Conservation (phyloP, 768 basidiomycete species). For the Strobilomyces dryophilus region DNA sequence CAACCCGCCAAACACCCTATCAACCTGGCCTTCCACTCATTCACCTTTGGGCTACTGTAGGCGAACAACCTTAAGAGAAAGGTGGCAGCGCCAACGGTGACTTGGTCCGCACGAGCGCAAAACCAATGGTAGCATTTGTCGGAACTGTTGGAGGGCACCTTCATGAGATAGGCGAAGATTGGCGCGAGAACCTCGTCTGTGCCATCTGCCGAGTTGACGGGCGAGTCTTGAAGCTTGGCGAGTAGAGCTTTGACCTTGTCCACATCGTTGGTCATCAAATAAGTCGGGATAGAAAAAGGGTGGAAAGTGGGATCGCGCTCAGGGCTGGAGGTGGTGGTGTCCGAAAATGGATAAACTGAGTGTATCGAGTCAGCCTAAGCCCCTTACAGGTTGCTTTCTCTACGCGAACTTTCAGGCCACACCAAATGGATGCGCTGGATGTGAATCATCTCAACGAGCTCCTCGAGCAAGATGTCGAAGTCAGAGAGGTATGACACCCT, state of each 20-base stretch:
- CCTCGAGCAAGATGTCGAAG: slow-evolving; percentile 59
- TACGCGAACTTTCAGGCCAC: too few species aligned
- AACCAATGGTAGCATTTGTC: slow-evolving; percentile 70
- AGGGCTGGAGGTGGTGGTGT: neutral
- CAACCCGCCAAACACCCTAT: slow-evolving; percentile 58
- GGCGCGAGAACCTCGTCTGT: slow-evolving; percentile 45
- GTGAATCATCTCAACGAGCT: slow-evolving; percentile 54
- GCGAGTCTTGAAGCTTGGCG: slow-evolving; percentile 50
- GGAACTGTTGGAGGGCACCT: slow-evolving; percentile 33
- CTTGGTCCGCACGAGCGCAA: slow-evolving; percentile 56
- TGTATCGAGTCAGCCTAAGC: slow-evolving; percentile 1
- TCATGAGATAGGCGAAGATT: slow-evolving; percentile 54
- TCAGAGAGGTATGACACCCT: slow-evolving; percentile 52
- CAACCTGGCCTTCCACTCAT: slow-evolving; percentile 59
- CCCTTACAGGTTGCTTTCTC: too few species aligned
- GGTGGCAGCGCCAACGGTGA: slow-evolving; percentile 63
- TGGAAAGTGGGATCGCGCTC: neutral
- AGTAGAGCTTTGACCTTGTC: slow-evolving; percentile 48
- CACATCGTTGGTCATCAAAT: slow-evolving; percentile 25
- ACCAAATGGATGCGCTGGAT: slow-evolving; percentile 51
- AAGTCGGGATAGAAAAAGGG: neutral
- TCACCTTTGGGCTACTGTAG: slow-evolving; percentile 57
- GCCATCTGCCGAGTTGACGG: slow-evolving; percentile 47
- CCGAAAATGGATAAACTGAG: slow-evolving; percentile 13
- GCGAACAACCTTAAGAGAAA: slow-evolving; percentile 84